These are phyloP conservation scores for Globisporangium splendens DNA, from an alignment of 352 stramenopile genomes.

Conservation along the genomic window DNA sequence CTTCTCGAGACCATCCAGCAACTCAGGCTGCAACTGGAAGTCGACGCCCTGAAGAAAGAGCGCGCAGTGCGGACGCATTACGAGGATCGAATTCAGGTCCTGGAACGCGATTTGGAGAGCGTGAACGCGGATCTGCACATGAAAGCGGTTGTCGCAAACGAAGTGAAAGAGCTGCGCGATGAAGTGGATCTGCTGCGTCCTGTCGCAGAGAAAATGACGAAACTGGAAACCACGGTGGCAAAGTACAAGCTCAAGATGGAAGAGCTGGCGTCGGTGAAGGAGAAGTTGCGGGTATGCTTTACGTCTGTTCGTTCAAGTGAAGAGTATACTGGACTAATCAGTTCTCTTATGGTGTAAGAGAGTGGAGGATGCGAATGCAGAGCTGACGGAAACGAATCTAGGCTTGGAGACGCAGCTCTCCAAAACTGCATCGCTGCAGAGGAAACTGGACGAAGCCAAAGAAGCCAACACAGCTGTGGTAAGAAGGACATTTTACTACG, in stretches of 20 bases:
- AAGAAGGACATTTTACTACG: slow-evolving; percentile 7
- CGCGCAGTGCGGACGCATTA: slow-evolving; percentile 39
- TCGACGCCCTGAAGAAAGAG: slow-evolving; percentile 60
- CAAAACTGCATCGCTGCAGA: slow-evolving; percentile 46
- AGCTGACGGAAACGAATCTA: slow-evolving; percentile 56
- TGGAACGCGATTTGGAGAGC: slow-evolving; percentile 44
- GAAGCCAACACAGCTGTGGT: slow-evolving; percentile 61
- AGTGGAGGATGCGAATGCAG: slow-evolving; percentile 48
- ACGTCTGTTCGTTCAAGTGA: too few relatives aligned
- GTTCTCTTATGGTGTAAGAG: slow-evolving; percentile 19
- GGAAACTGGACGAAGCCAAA: slow-evolving; percentile 69
- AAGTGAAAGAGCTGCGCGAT: slow-evolving; percentile 43
- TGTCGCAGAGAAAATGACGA: slow-evolving; percentile 37
- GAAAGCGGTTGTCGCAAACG: slow-evolving; percentile 28
- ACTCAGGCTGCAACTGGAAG: slow-evolving; percentile 36
- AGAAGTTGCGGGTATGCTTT: slow-evolving; percentile 40
- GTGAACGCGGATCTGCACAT: slow-evolving; percentile 27
- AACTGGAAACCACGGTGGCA: slow-evolving; percentile 36
- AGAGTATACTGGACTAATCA: too few relatives aligned
- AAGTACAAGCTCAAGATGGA: slow-evolving; percentile 81
- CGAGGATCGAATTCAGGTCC: slow-evolving; percentile 41
- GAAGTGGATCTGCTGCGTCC: slow-evolving; percentile 70
- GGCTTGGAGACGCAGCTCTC: slow-evolving; percentile 41
- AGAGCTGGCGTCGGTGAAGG: slow-evolving; percentile 44
- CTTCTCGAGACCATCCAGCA: slow-evolving; percentile 31